A percentile compares a stretch with the other conserved stretches of the same genome.
Evolutionary conservation across 208 protist species (phyloP).

Genomic region (Trypanosoma rangeli): DNA sequence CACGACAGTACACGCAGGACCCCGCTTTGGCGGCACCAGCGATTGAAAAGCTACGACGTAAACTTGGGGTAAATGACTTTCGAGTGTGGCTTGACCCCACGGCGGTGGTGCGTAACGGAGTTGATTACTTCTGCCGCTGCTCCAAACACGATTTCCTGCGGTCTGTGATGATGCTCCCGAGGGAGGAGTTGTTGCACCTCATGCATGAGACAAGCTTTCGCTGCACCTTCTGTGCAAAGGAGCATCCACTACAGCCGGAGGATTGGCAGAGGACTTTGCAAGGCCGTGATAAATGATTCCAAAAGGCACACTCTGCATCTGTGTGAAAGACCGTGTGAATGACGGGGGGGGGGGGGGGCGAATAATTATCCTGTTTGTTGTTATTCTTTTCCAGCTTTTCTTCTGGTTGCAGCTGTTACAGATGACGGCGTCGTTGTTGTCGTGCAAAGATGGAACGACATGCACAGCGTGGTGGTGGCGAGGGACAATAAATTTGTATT

Average conservation of each 20-base stretch:
- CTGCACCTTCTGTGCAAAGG: constrained; percentile 50
- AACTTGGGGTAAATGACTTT: constrained; percentile 37
- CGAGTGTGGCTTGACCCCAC: constrained; percentile 31
- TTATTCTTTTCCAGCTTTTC: not conserved
- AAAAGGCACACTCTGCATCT: not conserved
- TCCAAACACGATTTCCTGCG: constrained; percentile 45
- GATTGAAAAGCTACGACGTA: constrained; percentile 49
- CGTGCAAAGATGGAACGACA: not conserved
- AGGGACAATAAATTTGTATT: not conserved
- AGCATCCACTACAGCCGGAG: constrained; percentile 26
- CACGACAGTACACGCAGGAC: constrained; percentile 60
- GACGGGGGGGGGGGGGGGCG: not conserved
- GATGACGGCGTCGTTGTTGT: not conserved
- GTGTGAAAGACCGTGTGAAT: not conserved
- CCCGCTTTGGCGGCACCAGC: constrained; percentile 35
- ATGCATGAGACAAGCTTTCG: constrained; percentile 29
- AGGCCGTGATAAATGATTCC: constrained; percentile 6
- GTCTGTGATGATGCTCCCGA: constrained; percentile 29
- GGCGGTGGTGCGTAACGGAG: constrained; percentile 41
- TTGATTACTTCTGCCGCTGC: constrained; percentile 88
- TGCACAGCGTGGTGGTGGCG: no score
- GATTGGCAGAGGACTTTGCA: constrained; percentile 45
- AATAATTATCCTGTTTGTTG: not conserved
- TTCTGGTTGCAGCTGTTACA: not conserved
- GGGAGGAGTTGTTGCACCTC: constrained; percentile 29